Conservation (phyloP, 2,329 filamentous ascomycete species). For the Mariannaea sp. region DNA sequence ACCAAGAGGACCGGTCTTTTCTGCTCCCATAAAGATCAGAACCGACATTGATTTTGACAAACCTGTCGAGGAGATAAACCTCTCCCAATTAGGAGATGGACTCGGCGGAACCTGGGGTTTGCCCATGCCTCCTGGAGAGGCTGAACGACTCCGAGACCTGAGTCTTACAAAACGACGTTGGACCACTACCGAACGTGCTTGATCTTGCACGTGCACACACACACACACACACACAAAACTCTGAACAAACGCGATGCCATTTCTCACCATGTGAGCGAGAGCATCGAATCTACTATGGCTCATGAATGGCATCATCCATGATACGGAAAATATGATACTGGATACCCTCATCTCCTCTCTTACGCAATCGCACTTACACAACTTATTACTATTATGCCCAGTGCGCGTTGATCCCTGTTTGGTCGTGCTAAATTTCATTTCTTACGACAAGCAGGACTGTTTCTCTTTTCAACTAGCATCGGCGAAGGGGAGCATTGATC, state of each 20-base stretch:
- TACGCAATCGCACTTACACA: slow-evolving; percentile 10
- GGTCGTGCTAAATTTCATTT: slow-evolving; percentile 19
- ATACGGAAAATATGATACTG: too few relatives aligned
- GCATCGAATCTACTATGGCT: too few relatives aligned
- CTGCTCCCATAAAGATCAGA: slow-evolving; percentile 44
- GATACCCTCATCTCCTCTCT: too few relatives aligned
- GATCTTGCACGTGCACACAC: not conserved
- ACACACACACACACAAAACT: slow-evolving; percentile 1
- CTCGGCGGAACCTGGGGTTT: slow-evolving; percentile 52
- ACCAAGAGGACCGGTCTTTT: slow-evolving; percentile 38
- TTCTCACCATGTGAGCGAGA: too few relatives aligned
- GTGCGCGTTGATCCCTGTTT: slow-evolving; percentile 32
- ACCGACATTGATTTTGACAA: slow-evolving; percentile 41
- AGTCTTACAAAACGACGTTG: slow-evolving; percentile 57
- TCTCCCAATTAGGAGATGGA: slow-evolving; percentile 45
- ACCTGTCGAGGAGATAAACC: slow-evolving; percentile 39
- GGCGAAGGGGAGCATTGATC: slow-evolving; percentile 31
- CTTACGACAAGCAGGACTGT: slow-evolving; percentile 31
- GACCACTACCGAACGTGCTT: slow-evolving; percentile 57
- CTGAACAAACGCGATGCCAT: slow-evolving; percentile 1
- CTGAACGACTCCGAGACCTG: slow-evolving; percentile 52
- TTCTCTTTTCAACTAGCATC: slow-evolving; percentile 32
- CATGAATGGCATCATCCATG: too few relatives aligned
- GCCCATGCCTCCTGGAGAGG: slow-evolving; percentile 50
- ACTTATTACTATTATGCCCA: slow-evolving; percentile 23